Evolutionary conservation across 345 rosid species (phyloP), one percentile per base, ranked within the genome.

Genomic region (Eucalyptus coolabah): DNA sequence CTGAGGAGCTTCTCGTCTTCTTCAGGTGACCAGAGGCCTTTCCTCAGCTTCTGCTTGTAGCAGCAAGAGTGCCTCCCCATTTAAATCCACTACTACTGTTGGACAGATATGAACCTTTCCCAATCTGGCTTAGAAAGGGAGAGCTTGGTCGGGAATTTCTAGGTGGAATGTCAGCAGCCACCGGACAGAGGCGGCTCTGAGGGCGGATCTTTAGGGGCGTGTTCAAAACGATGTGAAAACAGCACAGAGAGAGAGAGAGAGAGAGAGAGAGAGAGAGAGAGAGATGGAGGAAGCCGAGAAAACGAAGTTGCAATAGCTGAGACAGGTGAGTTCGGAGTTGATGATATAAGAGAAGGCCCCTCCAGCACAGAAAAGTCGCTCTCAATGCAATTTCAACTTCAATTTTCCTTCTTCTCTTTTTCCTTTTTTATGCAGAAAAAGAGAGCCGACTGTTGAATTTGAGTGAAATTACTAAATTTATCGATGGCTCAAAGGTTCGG

Each of bases 21-120:
- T 91, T 97, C 99, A 49, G 99, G 99, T 30, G 99, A 98, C 99
- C 99, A 98, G 53, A 98, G 96, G n/a, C 99, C 99, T 94, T 98
- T 98, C 95, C 98, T 94, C 49, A 98, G 93, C 94, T 98, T 98
- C 95, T 98, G 99, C 93, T 96, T 98, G 96, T 94, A 94, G 93
- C 99, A 97, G 89, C 99, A 97, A 82, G 99, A 96, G 92, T 96
- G 99, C 93, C 97, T 95, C 89, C 99, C 99, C 99, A 97, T 97
- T 91, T 92, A 69, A 60, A 89, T 81, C 86, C 88, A 87, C 47
- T 18, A 42, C 85, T 11, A 14, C 85, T 12, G 47, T 40, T 40
- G 85, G 44, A 77, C 47, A 6, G 2, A 40, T 77, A 77, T 40
- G 85, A 77, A 23, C 47, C 85, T 77, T 77, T 77, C 85, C 85